Evolutionary conservation across 768 basidiomycete species (phyloP).

Genomic region (Mycena olivaceomarginata): DNA sequence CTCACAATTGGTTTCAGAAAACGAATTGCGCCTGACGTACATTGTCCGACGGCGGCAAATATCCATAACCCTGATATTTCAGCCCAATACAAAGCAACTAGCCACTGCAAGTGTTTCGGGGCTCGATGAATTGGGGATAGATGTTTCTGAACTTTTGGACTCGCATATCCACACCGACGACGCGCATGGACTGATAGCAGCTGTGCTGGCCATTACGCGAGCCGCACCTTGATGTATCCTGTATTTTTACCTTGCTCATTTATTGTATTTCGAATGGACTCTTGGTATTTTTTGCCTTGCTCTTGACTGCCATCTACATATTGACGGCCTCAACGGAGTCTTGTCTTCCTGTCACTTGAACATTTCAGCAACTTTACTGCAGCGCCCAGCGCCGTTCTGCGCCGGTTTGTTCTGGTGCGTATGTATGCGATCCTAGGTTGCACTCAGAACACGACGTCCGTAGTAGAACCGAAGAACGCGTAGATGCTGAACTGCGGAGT

Average conservation of each 20-base stretch:
- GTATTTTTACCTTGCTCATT: constrained; percentile 4
- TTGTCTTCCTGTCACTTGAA: not conserved
- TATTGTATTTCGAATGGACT: not conserved
- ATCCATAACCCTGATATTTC: constrained; percentile 77
- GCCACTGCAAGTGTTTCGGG: constrained; percentile 76
- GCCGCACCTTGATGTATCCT: constrained; percentile 27
- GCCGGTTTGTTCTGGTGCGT: not conserved
- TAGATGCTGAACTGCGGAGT: not conserved
- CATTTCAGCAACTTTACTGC: not conserved
- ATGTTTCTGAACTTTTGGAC: constrained; percentile 77
- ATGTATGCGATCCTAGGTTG: not conserved
- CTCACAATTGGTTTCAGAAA: constrained; percentile 78
- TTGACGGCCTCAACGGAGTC: not conserved
- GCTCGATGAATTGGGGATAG: constrained; percentile 69
- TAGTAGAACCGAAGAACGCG: not conserved
- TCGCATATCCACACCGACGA: constrained; percentile 79
- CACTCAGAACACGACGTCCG: not conserved
- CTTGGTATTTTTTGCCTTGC: too few species aligned
- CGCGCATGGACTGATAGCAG: constrained; percentile 77
- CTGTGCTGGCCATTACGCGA: constrained; percentile 71
- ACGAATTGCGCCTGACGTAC: constrained; percentile 87
- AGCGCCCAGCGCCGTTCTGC: too few species aligned
- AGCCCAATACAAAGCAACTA: constrained; percentile 80
- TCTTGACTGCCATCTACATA: not conserved
- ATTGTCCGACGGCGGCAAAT: constrained; percentile 64